A percentile compares a stretch with the other conserved stretches of the same genome.
These are phyloP conservation scores for Cerrena zonata DNA, from an alignment of 1,284 basidiomycete species.

Conservation along the genomic window DNA sequence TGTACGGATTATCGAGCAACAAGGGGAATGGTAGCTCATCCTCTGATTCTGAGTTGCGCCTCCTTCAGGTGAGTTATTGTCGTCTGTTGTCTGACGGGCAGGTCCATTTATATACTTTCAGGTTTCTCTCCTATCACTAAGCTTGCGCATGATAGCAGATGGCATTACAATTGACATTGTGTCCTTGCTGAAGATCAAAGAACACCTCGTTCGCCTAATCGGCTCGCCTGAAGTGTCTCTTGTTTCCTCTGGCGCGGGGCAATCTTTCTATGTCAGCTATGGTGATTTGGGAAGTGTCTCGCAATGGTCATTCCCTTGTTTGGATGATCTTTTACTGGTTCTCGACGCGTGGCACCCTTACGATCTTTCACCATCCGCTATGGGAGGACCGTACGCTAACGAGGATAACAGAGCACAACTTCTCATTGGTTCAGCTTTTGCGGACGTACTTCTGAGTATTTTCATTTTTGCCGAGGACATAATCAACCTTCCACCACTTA, in stretches of 20 bases:
- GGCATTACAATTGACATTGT: conserved; percentile 49
- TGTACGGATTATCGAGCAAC: conserved; percentile 40
- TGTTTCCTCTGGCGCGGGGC: conserved; percentile 40
- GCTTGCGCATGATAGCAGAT: conserved; percentile 59
- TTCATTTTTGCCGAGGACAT: conserved; percentile 42
- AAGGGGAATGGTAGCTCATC: conserved; percentile 8
- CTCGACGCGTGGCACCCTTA: conserved; percentile 52
- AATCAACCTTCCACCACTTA: conserved; percentile 42
- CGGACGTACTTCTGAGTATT: conserved; percentile 51
- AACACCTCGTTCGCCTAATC: conserved; percentile 46
- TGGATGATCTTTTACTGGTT: conserved; percentile 49
- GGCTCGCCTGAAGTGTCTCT: conserved; percentile 50
- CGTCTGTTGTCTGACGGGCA: not conserved
- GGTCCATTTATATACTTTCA: conserved; percentile 19
- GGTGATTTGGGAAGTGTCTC: conserved; percentile 39
- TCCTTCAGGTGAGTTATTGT: conserved; percentile 39
- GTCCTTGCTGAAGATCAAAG: conserved; percentile 56
- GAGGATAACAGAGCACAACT: conserved; percentile 40
- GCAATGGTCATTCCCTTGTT: conserved; percentile 44
- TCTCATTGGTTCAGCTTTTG: conserved; percentile 56
- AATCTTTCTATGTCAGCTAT: conserved; percentile 49
- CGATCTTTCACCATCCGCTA: conserved; percentile 43
- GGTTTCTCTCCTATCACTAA: conserved; percentile 52
- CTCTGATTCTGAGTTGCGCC: conserved; percentile 41
- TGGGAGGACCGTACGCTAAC: conserved; percentile 37